Conservation (phyloP, 176 grass and related monocot species). For the Tillandsia fasciculata region DNA sequence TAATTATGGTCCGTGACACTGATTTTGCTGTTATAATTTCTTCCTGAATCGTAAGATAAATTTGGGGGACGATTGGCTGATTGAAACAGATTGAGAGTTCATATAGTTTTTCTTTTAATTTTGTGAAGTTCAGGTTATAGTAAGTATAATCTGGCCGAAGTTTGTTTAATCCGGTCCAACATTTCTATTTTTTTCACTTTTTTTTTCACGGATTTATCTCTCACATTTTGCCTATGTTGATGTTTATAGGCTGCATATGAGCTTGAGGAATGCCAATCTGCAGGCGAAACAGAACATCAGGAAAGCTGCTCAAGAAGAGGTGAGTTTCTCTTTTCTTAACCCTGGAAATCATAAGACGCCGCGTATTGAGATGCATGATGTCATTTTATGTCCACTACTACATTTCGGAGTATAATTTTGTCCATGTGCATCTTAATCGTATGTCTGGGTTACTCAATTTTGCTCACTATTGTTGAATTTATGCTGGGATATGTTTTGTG, state of each 20-base stretch:
- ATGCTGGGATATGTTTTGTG: neutral
- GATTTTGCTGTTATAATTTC: too few relatives aligned
- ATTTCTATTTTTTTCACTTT: too few relatives aligned
- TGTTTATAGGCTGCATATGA: conserved; percentile 40
- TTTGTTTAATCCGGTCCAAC: too few relatives aligned
- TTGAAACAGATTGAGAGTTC: too few relatives aligned
- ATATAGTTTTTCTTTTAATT: too few relatives aligned
- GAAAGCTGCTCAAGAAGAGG: conserved; percentile 70
- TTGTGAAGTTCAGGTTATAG: too few relatives aligned
- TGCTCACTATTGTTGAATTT: neutral
- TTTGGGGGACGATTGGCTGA: too few relatives aligned
- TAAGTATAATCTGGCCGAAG: too few relatives aligned
- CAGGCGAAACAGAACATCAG: conserved; percentile 77
- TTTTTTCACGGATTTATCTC: too few relatives aligned
- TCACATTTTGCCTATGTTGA: neutral
- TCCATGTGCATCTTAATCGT: neutral
- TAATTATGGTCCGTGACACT: too few relatives aligned
- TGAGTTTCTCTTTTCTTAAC: neutral
- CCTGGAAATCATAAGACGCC: neutral
- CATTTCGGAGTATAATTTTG: neutral
- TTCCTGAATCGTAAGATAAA: too few relatives aligned
- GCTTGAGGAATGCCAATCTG: conserved; percentile 66
- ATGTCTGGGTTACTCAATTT: neutral
- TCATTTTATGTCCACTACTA: neutral
- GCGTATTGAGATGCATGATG: too few relatives aligned